Percentiles rank a stretch among this genome's conserved stretches.
These are phyloP conservation scores for Heteromeles arbutifolia DNA, from an alignment of 306 rosid genomes.

Conservation along the genomic window DNA sequence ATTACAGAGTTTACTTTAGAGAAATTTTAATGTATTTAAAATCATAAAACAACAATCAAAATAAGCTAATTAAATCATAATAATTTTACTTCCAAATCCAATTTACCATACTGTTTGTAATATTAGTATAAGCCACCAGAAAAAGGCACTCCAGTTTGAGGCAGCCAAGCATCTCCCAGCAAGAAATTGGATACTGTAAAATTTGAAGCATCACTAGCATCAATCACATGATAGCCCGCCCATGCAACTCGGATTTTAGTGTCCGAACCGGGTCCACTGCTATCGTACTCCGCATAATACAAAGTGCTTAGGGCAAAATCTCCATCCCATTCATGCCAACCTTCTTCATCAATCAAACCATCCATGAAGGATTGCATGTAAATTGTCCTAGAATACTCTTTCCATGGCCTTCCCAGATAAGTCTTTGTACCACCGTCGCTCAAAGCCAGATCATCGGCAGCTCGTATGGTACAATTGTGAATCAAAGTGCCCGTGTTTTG, in stretches of 20 bases:
- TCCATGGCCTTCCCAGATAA: slow-evolving; percentile 74
- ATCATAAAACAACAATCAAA: background rate
- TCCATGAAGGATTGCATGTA: slow-evolving; percentile 54
- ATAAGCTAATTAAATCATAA: background rate
- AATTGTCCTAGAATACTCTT: slow-evolving; percentile 54
- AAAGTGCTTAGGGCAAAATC: slow-evolving; percentile 56
- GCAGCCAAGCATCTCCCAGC: slow-evolving; percentile 50
- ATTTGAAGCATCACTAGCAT: slow-evolving; percentile 32
- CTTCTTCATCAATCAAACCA: slow-evolving; percentile 24
- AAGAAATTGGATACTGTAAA: slow-evolving; percentile 44
- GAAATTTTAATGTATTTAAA: too few species aligned
- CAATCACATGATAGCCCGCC: slow-evolving; percentile 43
- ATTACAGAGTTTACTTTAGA: too few species aligned
- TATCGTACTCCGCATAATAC: slow-evolving; percentile 59
- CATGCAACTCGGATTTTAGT: slow-evolving; percentile 35
- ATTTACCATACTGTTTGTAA: background rate
- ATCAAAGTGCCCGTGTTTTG: slow-evolving; percentile 63
- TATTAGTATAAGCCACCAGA: slow-evolving; percentile 14
- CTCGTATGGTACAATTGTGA: slow-evolving; percentile 45
- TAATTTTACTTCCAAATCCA: background rate
- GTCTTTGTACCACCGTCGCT: slow-evolving; percentile 20
- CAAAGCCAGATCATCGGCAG: slow-evolving; percentile 42
- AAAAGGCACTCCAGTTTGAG: slow-evolving; percentile 55
- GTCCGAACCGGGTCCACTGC: slow-evolving; percentile 47
- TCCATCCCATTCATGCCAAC: slow-evolving; percentile 65